A percentile compares a stretch with the other conserved stretches of the same genome.
phyloP scores from a whole-genome alignment of 1,139 yeast genomes.

The Yamadazyma buinensis region DNA sequence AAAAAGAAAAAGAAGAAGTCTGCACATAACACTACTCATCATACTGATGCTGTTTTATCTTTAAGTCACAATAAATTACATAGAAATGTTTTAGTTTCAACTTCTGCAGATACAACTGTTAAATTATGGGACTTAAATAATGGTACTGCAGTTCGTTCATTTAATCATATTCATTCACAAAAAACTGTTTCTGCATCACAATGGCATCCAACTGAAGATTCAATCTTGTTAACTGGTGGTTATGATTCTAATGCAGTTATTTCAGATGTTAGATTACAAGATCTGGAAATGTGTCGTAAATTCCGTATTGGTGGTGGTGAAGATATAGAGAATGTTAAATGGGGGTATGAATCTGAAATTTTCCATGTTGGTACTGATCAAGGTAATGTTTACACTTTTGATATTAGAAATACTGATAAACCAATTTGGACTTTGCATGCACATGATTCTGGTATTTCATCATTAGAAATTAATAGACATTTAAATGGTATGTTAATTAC shows the following conservation, averaged over 20 bases:
- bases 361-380: conserved; percentile 90
- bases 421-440: conserved; percentile 97
- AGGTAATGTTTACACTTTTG: conserved; percentile 88
- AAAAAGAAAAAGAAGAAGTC: conserved; percentile 49
- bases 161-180: conserved; percentile 53
- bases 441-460: conserved; percentile 89
- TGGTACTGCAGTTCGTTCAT: conserved; percentile 71
- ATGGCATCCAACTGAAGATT: conserved; percentile 80
- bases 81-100: conserved; percentile 84
- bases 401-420: conserved; percentile 63
- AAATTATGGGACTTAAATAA: conserved; percentile 89
- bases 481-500: conserved; percentile 78
- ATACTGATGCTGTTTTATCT: conserved; percentile 90
- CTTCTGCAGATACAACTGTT: conserved; percentile 93
- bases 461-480: conserved; percentile 65
- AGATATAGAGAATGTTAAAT: conserved; percentile 79
- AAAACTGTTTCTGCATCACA: conserved; percentile 83
- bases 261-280: conserved; percentile 79
- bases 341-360: conserved; percentile 59
- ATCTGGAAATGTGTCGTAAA: conserved; percentile 53
- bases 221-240: conserved; percentile 86
- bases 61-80: conserved; percentile 78
- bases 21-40: conserved; percentile 69
- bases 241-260: conserved; percentile 80
- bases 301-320: conserved; percentile 62